Percentiles rank a stretch among this genome's conserved stretches.
phyloP scores from a whole-genome alignment of 306 rosid species.

The Castanea crenata region DNA sequence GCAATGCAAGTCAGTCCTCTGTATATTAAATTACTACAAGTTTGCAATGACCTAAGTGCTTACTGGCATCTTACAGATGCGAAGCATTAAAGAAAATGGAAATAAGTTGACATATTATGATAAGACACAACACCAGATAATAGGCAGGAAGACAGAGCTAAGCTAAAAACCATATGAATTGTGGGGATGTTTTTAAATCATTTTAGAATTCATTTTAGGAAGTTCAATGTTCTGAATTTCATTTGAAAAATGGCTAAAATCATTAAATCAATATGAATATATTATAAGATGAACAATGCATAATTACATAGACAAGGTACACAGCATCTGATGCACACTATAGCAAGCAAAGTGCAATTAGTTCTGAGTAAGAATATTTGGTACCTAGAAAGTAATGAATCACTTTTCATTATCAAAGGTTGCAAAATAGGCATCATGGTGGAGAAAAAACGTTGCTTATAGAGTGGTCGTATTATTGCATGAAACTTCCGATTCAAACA shows the following conservation, averaged over 20 bases:
- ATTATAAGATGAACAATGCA: not conserved
- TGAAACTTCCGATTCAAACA: conserved; percentile 73
- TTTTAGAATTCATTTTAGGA: not conserved
- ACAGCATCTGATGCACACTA: not conserved
- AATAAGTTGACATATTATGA: not conserved
- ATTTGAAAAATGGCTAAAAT: not conserved
- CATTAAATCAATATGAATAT: not conserved
- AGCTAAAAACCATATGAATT: not conserved
- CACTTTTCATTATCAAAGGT: conserved; percentile 55
- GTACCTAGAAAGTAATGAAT: conserved; percentile 68
- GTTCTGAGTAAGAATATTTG: conserved; percentile 12
- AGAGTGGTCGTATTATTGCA: conserved; percentile 76
- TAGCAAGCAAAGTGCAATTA: conserved; percentile 2
- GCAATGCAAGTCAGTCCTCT: not conserved
- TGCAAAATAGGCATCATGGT: conserved; percentile 71
- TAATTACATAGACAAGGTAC: not conserved
- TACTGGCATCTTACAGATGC: not conserved
- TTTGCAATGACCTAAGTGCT: not conserved
- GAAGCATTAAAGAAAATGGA: too few relatives aligned
- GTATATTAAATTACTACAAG: not conserved
- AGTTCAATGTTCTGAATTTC: not conserved
- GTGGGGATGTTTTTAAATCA: not conserved
- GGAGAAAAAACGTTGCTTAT: conserved; percentile 93
- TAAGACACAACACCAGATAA: not conserved
- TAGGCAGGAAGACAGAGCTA: not conserved